Evolutionary conservation across 306 rosid genomes (phyloP).

Genomic region (Prunus padus): DNA sequence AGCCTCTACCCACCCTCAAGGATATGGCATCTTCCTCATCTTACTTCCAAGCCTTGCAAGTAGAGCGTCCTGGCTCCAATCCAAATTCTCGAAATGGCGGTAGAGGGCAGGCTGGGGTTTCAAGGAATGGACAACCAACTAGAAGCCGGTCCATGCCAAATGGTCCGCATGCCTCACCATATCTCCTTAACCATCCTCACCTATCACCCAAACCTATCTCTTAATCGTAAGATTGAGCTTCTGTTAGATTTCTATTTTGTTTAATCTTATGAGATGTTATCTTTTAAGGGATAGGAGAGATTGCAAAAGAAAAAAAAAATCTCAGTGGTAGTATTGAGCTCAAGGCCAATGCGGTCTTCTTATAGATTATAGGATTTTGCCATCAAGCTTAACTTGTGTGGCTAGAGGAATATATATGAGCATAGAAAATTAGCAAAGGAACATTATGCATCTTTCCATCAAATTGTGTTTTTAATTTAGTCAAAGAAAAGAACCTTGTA

Average conservation of each 20-base stretch:
- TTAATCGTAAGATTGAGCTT: constrained; percentile 9
- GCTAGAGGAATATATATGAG: constrained; percentile 4
- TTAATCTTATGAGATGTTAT: neutral
- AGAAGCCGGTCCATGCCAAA: constrained; percentile 35
- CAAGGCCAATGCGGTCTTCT: neutral
- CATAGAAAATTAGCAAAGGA: neutral
- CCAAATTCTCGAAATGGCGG: constrained; percentile 17
- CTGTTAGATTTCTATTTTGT: constrained; percentile 1
- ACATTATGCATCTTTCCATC: neutral
- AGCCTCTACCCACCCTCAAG: constrained; percentile 23
- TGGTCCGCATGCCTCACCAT: constrained; percentile 35
- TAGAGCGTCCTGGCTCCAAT: constrained; percentile 22
- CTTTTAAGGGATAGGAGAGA: neutral
- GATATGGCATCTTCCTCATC: constrained; percentile 33
- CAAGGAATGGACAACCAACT: constrained; percentile 27
- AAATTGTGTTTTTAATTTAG: neutral
- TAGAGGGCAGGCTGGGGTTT: constrained; percentile 6
- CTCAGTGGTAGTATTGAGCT: neutral
- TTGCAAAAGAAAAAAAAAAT: neutral
- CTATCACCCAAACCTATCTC: constrained; percentile 26
- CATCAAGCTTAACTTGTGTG: constrained; percentile 7
- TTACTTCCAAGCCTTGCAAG: constrained; percentile 21
- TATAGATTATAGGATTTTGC: neutral
- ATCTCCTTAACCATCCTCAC: constrained; percentile 20
- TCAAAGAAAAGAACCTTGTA: neutral